These are phyloP conservation scores for Candida dubliniensis DNA, from an alignment of 1,139 yeast genomes.

Conservation along the genomic window DNA sequence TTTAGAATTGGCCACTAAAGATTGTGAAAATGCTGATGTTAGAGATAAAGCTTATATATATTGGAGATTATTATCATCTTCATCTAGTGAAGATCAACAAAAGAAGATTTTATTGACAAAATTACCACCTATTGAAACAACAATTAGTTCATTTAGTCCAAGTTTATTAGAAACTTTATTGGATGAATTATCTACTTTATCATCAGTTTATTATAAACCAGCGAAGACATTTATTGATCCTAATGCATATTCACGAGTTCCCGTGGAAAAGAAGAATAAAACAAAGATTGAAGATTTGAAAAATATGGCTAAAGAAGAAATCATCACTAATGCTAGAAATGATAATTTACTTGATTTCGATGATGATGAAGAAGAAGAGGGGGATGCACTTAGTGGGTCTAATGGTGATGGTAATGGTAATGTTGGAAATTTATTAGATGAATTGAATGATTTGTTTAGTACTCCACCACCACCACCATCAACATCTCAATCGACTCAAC, in stretches of 20 bases:
- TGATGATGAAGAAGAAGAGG: slow-evolving; percentile 55
- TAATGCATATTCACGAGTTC: slow-evolving; percentile 29
- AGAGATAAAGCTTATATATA: slow-evolving; percentile 92
- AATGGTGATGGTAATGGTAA: slow-evolving; percentile 11
- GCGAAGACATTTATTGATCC: slow-evolving; percentile 62
- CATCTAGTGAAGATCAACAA: slow-evolving; percentile 42
- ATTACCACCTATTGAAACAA: slow-evolving; percentile 70
- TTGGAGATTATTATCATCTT: slow-evolving; percentile 84
- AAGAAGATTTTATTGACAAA: slow-evolving; percentile 57
- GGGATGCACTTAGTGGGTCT: slow-evolving; percentile 7
- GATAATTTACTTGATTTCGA: slow-evolving; percentile 83
- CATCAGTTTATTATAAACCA: slow-evolving; percentile 90
- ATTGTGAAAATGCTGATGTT: slow-evolving; percentile 86
- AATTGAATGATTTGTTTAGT: slow-evolving; percentile 65
- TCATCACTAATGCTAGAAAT: slow-evolving; percentile 62
- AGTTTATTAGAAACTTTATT: slow-evolving; percentile 66
- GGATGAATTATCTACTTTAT: slow-evolving; percentile 76
- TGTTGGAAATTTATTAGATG: slow-evolving; percentile 49
- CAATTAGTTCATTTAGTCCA: slow-evolving; percentile 72
- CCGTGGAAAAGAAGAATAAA: slow-evolving; percentile 22
- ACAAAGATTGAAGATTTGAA: slow-evolving; percentile 67
- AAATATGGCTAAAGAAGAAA: slow-evolving; percentile 75
- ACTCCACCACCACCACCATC: slow-evolving; percentile 24
- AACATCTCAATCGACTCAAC: slow-evolving; percentile 2
- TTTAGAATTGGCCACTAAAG: slow-evolving; percentile 74